phyloP scores from a whole-genome alignment of 2,329 filamentous ascomycete genomes.

The Cladosporium sp. region DNA sequence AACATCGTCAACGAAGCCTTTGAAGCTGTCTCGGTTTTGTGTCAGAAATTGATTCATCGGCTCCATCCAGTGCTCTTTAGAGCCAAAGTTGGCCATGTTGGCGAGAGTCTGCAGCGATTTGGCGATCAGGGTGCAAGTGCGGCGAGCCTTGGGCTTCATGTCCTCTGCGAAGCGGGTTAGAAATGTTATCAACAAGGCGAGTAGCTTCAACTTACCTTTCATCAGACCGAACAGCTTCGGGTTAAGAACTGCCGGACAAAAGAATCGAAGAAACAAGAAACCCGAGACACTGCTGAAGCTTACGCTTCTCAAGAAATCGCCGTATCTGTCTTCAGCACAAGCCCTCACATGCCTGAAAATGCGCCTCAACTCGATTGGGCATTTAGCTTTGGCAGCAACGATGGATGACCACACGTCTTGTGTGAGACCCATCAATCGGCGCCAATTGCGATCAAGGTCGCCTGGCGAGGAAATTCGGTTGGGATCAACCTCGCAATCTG shows the following conservation, averaged over 20 bases:
- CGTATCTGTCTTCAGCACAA: constrained; percentile 90
- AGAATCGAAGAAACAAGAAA: constrained; percentile 90
- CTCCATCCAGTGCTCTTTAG: constrained; percentile 98
- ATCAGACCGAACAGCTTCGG: constrained; percentile 89
- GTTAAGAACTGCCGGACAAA: constrained; percentile 93
- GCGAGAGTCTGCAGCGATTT: constrained; percentile 88
- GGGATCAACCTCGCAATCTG: constrained; percentile 93
- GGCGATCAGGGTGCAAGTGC: constrained; percentile 85
- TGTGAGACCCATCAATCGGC: constrained; percentile 68
- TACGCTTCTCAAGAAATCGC: constrained; percentile 83
- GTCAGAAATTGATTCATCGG: constrained; percentile 89
- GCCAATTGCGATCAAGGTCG: constrained; percentile 81
- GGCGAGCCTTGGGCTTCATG: constrained; percentile 74
- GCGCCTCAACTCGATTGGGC: constrained; percentile 75
- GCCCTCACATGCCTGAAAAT: constrained; percentile 89
- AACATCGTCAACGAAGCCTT: constrained; percentile 79
- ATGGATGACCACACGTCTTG: constrained; percentile 85
- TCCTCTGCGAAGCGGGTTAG: constrained; percentile 55
- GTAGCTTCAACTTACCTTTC: constrained; percentile 48
- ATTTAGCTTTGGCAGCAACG: constrained; percentile 64
- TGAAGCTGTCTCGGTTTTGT: constrained; percentile 72
- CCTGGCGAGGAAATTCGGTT: constrained; percentile 64
- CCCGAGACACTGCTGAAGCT: constrained; percentile 92
- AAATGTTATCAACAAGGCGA: not conserved
- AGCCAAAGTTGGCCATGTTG: constrained; percentile 86